These are phyloP conservation scores for Penicillium hesseltinei DNA, from an alignment of 2,329 filamentous ascomycete species.

Conservation along the genomic window DNA sequence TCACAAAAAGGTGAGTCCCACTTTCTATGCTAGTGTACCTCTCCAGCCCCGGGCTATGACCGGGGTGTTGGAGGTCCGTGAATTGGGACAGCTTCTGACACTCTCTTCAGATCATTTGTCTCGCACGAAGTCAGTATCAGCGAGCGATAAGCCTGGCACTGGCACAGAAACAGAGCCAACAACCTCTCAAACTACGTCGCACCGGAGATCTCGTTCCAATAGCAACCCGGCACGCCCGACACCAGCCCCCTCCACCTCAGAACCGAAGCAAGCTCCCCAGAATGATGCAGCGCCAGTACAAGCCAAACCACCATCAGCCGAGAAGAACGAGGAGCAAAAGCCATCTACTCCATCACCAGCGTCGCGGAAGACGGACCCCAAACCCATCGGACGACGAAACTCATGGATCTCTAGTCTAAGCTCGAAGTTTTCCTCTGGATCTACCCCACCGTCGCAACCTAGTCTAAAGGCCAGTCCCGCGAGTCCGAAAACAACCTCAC, in stretches of 20 bases:
- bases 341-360: slow-evolving; percentile 19
- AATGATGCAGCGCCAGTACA: slow-evolving; percentile 14
- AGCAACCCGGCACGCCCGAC: slow-evolving; percentile 20
- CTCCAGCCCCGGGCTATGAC: background rate
- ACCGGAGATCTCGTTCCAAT: slow-evolving; percentile 26
- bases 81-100: slow-evolving; percentile 10
- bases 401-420: slow-evolving; percentile 95
- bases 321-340: slow-evolving; percentile 25
- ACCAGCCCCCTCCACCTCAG: slow-evolving; percentile 10
- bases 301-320: slow-evolving; percentile 19
- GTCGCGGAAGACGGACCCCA: slow-evolving; percentile 28
- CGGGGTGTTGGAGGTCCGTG: background rate
- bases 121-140: slow-evolving; percentile 38
- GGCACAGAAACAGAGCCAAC: slow-evolving; percentile 23
- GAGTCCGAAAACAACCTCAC: slow-evolving; percentile 33
- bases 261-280: slow-evolving; percentile 18
- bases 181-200: slow-evolving; percentile 16
- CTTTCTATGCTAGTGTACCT: slow-evolving; percentile 3
- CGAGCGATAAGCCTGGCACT: slow-evolving; percentile 31
- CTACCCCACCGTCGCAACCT: slow-evolving; percentile 41
- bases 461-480: slow-evolving; percentile 31
- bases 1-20: slow-evolving; percentile 69
- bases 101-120: slow-evolving; percentile 32
- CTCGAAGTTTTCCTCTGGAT: slow-evolving; percentile 76
- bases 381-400: slow-evolving; percentile 54